phyloP scores from a whole-genome alignment of 2,329 filamentous ascomycete genomes.

The Botrytis sinoallii region DNA sequence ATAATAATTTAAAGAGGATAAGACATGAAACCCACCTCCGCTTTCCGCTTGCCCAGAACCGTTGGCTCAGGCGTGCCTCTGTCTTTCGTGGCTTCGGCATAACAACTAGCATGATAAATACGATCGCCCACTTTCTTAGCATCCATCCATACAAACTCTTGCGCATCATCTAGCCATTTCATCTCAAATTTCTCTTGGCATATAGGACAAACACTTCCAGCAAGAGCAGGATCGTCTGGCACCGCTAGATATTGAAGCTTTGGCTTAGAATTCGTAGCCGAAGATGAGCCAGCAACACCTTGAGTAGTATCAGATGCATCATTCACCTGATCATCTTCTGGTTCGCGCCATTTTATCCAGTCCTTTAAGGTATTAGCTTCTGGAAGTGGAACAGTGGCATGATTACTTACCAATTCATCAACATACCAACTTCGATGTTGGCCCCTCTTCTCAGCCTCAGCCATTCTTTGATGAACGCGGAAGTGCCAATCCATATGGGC shows the following conservation, averaged over 20 bases:
- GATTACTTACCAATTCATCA: conserved; percentile 68
- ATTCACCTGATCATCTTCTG: conserved; percentile 61
- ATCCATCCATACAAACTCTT: conserved; percentile 97
- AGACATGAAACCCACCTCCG: conserved; percentile 47
- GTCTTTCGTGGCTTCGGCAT: conserved; percentile 74
- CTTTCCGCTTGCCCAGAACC: conserved; percentile 71
- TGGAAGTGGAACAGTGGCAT: not conserved
- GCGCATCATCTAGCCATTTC: conserved; percentile 85
- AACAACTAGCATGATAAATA: conserved; percentile 88
- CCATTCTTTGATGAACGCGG: conserved; percentile 82
- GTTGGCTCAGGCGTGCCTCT: conserved; percentile 57
- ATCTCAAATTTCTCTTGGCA: conserved; percentile 95
- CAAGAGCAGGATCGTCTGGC: conserved; percentile 70
- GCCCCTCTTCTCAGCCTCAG: conserved; percentile 79
- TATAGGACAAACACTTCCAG: conserved; percentile 82
- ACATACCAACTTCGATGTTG: conserved; percentile 95
- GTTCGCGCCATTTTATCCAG: conserved; percentile 84
- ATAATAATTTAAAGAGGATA: not conserved
- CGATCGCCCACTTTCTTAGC: conserved; percentile 73
- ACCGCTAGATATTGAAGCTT: conserved; percentile 74
- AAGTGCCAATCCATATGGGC: conserved; percentile 99
- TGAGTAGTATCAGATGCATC: conserved; percentile 41
- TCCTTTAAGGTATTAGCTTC: conserved; percentile 53
- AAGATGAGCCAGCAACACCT: conserved; percentile 41
- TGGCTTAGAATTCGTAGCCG: conserved; percentile 43